Evolutionary conservation across 106 monocot genomes (phyloP).

Genomic region (Posidonia australis): DNA sequence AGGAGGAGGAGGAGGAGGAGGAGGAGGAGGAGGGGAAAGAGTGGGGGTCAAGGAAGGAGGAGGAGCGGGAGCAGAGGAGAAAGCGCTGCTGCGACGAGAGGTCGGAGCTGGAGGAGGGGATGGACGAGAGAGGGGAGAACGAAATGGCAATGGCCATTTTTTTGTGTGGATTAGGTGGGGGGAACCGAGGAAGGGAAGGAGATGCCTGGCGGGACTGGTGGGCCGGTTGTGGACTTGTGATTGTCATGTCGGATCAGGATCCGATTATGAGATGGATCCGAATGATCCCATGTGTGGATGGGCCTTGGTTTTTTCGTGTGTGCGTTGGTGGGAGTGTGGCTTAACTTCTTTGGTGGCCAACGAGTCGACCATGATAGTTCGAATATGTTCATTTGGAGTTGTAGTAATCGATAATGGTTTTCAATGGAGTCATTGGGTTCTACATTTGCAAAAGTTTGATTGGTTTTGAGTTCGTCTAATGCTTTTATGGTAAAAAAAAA

Average conservation of each 20-base stretch:
- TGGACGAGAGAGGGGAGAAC: slow-evolving; percentile 30
- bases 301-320: no score
- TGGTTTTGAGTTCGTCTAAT: no score
- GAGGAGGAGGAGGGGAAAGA: slow-evolving; percentile 7
- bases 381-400: no score
- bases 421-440: no score
- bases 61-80: neutral
- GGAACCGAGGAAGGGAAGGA: no score
- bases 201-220: neutral
- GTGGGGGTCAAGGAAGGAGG: neutral
- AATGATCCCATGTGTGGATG: no score
- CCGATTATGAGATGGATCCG: neutral
- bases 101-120: slow-evolving; percentile 16
- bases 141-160: slow-evolving; percentile 26
- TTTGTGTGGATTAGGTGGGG: neutral
- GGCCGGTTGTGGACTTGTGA: neutral
- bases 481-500: no score
- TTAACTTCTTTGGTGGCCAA: no score
- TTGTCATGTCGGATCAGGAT: neutral
- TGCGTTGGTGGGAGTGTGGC: no score
- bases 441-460: no score
- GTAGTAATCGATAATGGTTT: no score
- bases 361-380: no score
- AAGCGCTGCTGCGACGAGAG: neutral
- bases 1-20: slow-evolving; percentile 19